Conservation (phyloP, 106 monocot species). For the Iris macrosiphon region DNA sequence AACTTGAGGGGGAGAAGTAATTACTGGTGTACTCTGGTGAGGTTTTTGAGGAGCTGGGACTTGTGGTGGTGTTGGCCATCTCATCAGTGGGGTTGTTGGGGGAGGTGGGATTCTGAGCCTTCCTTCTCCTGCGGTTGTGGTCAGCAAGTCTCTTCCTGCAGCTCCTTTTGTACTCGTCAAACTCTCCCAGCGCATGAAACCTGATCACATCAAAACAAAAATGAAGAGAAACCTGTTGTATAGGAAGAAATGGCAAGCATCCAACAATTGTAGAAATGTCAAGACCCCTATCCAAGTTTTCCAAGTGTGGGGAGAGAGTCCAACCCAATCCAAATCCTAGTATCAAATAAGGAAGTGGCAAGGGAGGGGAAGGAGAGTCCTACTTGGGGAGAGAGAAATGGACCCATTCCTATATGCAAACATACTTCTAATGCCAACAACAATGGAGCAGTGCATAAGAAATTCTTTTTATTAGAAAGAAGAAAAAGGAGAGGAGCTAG, state of each 20-base stretch:
- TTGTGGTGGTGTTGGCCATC: neutral
- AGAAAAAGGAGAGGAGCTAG: no score
- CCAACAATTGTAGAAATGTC: no score
- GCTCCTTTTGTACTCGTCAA: constrained; percentile 21
- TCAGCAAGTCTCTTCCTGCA: constrained; percentile 27
- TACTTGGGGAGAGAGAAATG: constrained; percentile 2
- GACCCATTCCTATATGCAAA: neutral
- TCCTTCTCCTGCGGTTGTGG: constrained; percentile 32
- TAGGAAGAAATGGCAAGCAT: no score
- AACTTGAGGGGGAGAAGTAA: no score
- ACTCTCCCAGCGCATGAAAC: constrained; percentile 25
- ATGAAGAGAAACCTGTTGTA: neutral
- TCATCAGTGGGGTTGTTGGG: no score
- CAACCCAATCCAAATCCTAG: neutral
- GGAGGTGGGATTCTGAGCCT: constrained; percentile 7
- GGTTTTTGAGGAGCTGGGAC: neutral
- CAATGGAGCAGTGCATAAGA: no score
- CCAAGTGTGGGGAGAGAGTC: neutral
- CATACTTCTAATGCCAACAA: neutral
- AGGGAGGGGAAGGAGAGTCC: neutral
- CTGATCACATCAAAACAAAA: neutral
- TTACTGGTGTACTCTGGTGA: constrained; percentile 1
- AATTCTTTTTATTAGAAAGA: no score
- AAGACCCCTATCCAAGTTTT: no score
- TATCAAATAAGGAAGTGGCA: constrained; percentile 5